These are phyloP conservation scores for Elasticomyces elasticus DNA, from an alignment of 495 filamentous ascomycete genomes.

Conservation along the genomic window DNA sequence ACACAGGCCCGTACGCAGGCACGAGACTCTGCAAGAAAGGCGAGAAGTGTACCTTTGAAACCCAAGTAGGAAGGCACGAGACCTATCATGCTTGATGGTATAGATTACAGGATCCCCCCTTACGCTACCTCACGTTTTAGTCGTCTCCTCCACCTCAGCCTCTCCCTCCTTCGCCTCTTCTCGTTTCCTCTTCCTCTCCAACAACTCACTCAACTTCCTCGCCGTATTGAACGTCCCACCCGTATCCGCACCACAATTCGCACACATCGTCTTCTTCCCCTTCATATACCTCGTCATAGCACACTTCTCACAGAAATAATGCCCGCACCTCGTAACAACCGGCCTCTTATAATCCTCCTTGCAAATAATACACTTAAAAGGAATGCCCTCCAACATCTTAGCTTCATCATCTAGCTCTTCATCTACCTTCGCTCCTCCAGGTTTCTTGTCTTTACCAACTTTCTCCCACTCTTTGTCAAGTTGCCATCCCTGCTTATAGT, in stretches of 20 bases:
- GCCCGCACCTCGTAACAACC: constrained; percentile 82
- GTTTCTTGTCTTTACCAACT: constrained; percentile 59
- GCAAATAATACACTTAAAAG: constrained; percentile 94
- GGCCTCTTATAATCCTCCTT: constrained; percentile 68
- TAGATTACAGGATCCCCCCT: no score
- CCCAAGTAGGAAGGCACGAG: no score
- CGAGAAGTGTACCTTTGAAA: no score
- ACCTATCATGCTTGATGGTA: no score
- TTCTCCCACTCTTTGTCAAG: constrained; percentile 89
- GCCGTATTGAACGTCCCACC: constrained; percentile 84
- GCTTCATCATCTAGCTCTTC: constrained; percentile 60
- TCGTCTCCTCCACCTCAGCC: constrained; percentile 40
- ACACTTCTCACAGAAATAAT: constrained; percentile 91
- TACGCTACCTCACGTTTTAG: no score
- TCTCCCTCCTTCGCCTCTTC: constrained; percentile 58
- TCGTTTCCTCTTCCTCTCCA: constrained; percentile 73
- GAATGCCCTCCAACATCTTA: constrained; percentile 72
- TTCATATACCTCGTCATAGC: constrained; percentile 64
- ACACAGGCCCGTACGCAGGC: no score
- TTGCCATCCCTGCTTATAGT: constrained; percentile 92
- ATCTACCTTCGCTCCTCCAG: constrained; percentile 43
- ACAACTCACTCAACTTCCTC: constrained; percentile 66
- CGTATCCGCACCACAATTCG: constrained; percentile 74
- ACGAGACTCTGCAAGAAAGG: no score
- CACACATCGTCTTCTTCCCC: constrained; percentile 69